A percentile compares a stretch with the other conserved stretches of the same genome.
Evolutionary conservation across 2,329 filamentous ascomycete genomes (phyloP).

Genomic region (Parascedosporium putredinis): DNA sequence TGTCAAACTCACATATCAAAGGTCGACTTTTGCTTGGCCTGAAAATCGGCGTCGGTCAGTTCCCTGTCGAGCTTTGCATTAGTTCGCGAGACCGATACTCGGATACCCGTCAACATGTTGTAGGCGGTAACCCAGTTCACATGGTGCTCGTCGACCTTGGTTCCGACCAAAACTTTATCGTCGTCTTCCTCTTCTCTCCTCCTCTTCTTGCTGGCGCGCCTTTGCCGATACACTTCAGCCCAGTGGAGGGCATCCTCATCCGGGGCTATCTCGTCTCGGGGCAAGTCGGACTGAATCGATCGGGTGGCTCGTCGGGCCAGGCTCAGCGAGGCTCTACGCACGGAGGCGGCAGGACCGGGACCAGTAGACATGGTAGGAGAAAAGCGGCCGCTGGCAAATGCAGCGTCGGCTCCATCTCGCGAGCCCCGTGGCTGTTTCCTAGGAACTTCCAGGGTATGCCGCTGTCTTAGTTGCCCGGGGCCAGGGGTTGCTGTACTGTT

Average conservation of each 20-base stretch:
- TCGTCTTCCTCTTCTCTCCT: constrained; percentile 82
- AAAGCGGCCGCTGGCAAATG: constrained; percentile 67
- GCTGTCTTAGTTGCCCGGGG: constrained; percentile 57
- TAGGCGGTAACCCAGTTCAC: constrained; percentile 97
- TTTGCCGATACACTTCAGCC: constrained; percentile 88
- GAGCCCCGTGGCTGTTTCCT: constrained; percentile 57
- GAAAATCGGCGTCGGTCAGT: constrained; percentile 83
- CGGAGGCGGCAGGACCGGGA: constrained; percentile 35
- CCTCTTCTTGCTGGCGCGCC: constrained; percentile 76
- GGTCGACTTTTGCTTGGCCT: constrained; percentile 91
- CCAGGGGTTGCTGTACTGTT: constrained; percentile 32
- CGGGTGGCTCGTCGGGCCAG: constrained; percentile 72
- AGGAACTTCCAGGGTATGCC: constrained; percentile 83
- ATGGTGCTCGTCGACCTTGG: constrained; percentile 94
- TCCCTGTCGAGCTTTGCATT: constrained; percentile 94
- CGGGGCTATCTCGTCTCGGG: constrained; percentile 70
- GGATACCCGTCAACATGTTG: constrained; percentile 98
- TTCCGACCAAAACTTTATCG: constrained; percentile 88
- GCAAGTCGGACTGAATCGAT: constrained; percentile 74
- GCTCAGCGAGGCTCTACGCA: constrained; percentile 70
- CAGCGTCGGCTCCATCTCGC: constrained; percentile 62
- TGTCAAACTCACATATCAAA: constrained; percentile 75
- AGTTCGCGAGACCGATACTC: constrained; percentile 88
- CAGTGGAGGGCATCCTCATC: constrained; percentile 88
- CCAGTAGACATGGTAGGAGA: constrained; percentile 46